phyloP scores from a whole-genome alignment of 257 asterid genomes.

The Euphrasia confusa region DNA sequence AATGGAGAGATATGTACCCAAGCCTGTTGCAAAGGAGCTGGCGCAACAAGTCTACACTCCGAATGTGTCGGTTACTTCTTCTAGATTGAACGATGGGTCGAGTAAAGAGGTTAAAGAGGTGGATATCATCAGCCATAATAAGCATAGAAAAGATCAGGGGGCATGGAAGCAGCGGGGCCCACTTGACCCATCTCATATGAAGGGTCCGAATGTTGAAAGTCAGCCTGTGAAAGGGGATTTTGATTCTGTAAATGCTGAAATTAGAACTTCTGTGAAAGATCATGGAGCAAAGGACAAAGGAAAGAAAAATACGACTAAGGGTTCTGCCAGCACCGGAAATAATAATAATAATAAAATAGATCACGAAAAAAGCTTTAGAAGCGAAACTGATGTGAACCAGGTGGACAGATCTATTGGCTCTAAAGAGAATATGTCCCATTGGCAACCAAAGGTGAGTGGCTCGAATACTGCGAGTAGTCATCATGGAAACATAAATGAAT shows the following conservation, averaged over 20 bases:
- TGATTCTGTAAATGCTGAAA: conserved; percentile 22
- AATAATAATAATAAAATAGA: conserved; percentile 26
- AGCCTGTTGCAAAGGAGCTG: conserved; percentile 85
- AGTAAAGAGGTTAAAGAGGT: conserved; percentile 36
- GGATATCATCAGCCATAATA: conserved; percentile 41
- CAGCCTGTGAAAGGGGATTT: conserved; percentile 33
- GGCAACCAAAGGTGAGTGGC: conserved; percentile 67
- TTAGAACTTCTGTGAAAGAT: conserved; percentile 40
- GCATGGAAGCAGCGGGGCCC: conserved; percentile 57
- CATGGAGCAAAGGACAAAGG: conserved; percentile 57
- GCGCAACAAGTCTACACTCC: conserved; percentile 68
- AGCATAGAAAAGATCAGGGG: conserved; percentile 55
- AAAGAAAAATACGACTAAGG: conserved; percentile 43
- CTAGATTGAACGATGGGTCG: conserved; percentile 39
- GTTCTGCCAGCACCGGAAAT: conserved; percentile 37
- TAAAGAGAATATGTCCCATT: conserved; percentile 57
- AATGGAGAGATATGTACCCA: conserved; percentile 91
- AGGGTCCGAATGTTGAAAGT: conserved; percentile 27
- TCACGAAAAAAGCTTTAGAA: conserved; percentile 29
- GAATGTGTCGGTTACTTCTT: conserved; percentile 27
- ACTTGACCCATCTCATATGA: conserved; percentile 33
- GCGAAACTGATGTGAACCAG: conserved; percentile 42
- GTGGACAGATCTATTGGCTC: conserved; percentile 34
- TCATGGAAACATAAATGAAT: conserved; percentile 40
- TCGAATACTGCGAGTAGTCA: conserved; percentile 36